Conservation (phyloP, 768 basidiomycete genomes). For the Pleurotus djamor region DNA sequence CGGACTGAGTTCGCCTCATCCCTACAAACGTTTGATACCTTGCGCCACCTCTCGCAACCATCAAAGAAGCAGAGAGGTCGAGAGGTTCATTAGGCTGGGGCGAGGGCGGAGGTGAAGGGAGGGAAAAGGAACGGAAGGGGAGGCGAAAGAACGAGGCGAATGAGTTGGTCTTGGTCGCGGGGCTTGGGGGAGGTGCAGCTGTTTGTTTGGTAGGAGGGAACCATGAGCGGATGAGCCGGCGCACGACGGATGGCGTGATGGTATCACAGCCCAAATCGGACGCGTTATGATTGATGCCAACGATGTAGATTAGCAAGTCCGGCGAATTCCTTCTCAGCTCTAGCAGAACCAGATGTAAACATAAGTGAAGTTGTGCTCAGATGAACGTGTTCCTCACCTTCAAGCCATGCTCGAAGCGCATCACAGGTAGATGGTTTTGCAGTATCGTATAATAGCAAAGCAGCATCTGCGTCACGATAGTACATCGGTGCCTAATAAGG, state of each 20-base stretch:
- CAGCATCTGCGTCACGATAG: conserved; percentile 4
- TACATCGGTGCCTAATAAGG: conserved; percentile 3
- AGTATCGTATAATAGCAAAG: background rate
- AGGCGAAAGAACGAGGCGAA: conserved; percentile 1
- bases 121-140: conserved; percentile 3
- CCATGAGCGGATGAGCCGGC: conserved; percentile 1
- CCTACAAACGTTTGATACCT: background rate
- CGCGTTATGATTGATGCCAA: background rate
- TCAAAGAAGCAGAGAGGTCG: background rate
- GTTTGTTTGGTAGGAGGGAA: conserved; percentile 5
- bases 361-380: background rate
- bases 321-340: background rate
- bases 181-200: background rate
- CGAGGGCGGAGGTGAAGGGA: background rate
- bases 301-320: conserved; percentile 3
- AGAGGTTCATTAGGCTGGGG: background rate
- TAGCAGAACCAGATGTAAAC: background rate
- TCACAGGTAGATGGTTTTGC: background rate
- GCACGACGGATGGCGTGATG: background rate
- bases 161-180: background rate
- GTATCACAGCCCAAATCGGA: background rate
- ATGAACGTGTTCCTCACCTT: background rate
- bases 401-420: background rate
- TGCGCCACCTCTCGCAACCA: background rate
- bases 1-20: conserved; percentile 4